A percentile compares a stretch with the other conserved stretches of the same genome.
These are phyloP conservation scores for Phylloporus sp. DNA, from an alignment of 768 basidiomycete genomes.

Conservation along the genomic window DNA sequence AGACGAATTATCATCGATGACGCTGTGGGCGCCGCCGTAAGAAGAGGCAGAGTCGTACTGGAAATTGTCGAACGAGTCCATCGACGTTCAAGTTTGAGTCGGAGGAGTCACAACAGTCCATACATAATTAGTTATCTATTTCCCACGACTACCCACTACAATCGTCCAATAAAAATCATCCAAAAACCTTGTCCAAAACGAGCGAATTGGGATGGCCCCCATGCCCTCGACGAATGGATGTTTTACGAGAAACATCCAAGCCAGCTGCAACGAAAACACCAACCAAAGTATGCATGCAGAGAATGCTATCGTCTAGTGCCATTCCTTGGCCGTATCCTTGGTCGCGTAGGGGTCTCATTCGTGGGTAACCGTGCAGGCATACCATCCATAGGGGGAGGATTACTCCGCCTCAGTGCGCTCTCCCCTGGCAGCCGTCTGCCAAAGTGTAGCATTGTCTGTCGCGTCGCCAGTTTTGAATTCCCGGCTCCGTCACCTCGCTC, in stretches of 20 bases:
- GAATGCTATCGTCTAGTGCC: slow-evolving; percentile 43
- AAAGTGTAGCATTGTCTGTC: slow-evolving; percentile 14
- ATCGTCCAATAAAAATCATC: slow-evolving; percentile 8
- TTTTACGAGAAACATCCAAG: slow-evolving; percentile 12
- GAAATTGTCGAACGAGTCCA: slow-evolving; percentile 85
- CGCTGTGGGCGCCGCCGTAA: slow-evolving; percentile 63
- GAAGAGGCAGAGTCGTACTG: slow-evolving; percentile 82
- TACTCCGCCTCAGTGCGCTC: slow-evolving; percentile 24
- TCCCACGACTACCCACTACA: slow-evolving; percentile 25
- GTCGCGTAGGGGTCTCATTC: slow-evolving; percentile 62
- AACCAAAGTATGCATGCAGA: background rate
- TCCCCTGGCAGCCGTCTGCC: slow-evolving; percentile 18
- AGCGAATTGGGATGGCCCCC: slow-evolving; percentile 8
- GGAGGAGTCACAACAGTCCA: background rate
- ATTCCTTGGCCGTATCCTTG: slow-evolving; percentile 44
- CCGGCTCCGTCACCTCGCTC: slow-evolving; percentile 27
- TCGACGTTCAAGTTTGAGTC: slow-evolving; percentile 30
- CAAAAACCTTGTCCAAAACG: slow-evolving; percentile 9
- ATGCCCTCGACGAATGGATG: slow-evolving; percentile 1
- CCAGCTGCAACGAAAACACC: background rate
- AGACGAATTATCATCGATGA: slow-evolving; percentile 78
- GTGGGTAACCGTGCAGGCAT: slow-evolving; percentile 35
- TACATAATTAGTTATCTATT: slow-evolving; percentile 22
- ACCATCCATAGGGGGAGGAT: slow-evolving; percentile 27
- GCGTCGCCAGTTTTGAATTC: slow-evolving; percentile 29